Evolutionary conservation across 768 basidiomycete species (phyloP), one percentile per base, ranked within the genome.

Genomic region (Pleurotus pulmonarius): DNA sequence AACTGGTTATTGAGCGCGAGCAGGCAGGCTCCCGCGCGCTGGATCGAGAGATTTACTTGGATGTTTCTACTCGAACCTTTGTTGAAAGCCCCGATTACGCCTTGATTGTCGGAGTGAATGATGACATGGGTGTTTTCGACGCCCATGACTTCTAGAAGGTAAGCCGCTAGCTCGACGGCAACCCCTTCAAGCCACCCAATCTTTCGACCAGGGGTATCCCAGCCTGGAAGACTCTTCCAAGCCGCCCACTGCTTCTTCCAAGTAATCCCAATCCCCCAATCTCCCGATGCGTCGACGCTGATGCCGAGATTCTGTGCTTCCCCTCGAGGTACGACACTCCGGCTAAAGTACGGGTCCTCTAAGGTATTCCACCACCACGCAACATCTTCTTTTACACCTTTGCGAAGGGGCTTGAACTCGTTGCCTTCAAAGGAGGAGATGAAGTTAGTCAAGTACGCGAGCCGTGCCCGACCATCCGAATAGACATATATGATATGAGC

Each of bases 401-500:
- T 22, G 2, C 64, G 58, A 12, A 65, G 65, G 26, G 65, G 51
- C 13, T 45, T 49, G 18, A 57, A 34, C 29, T 34, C 24, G 48
- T 67, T 54, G 12, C 55, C 60, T 8, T 66, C 39, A 49, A 66
- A 67, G 5, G 49, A 44, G 3, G 61, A 46, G 2, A 62, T 63
- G 15, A 72, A 69, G 25, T 62, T 62, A 0, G 66, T 69, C 5
- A 72, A 56, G 1, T 61, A 64, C 0, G 67, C 61, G 0, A 69
- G 65, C 13, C 48, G 59, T 5, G 61, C 59, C 5, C 61, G 56
- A 11, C 66, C 63, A 0, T 60, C 56, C 0, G 55, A 52, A 51
- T 68, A 64, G 2, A 74, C 62, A 39, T 37, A 44, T 20, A 69
- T 51, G 24, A 69, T 62, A 48, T 75, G 73, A 6, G 64, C 67